Conservation (phyloP, 768 basidiomycete genomes). For the Amanita phalloides region DNA sequence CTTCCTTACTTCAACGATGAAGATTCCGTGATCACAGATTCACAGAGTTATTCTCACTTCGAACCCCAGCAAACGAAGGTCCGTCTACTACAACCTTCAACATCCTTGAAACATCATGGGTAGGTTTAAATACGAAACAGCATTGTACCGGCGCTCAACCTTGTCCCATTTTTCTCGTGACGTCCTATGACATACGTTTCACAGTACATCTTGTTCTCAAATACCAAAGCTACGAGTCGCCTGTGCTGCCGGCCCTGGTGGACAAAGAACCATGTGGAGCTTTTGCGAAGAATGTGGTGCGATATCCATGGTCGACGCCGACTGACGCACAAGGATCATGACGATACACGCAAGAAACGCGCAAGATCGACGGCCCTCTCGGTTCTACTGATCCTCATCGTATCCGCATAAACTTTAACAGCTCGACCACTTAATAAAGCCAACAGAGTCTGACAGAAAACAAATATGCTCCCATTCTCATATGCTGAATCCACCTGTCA, state of each 20-base stretch:
- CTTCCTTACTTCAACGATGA: conserved; percentile 37
- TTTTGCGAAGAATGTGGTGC: conserved; percentile 85
- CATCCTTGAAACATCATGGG: conserved; percentile 61
- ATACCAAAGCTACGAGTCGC: conserved; percentile 79
- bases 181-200: neutral
- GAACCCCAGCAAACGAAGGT: conserved; percentile 35
- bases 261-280: conserved; percentile 77
- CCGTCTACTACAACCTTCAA: conserved; percentile 60
- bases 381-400: conserved; percentile 10
- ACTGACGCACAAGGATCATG: conserved; percentile 23
- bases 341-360: neutral
- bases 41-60: conserved; percentile 32
- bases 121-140: conserved; percentile 22
- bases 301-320: conserved; percentile 78
- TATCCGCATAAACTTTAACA: neutral
- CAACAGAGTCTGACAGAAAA: neutral
- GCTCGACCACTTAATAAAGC: neutral
- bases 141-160: neutral
- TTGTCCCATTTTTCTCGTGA: neutral
- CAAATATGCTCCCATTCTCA: neutral
- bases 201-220: conserved; percentile 59
- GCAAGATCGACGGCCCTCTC: conserved; percentile 4
- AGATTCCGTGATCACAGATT: conserved; percentile 36
- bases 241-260: conserved; percentile 58
- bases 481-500: neutral